Base-by-base conservation (phyloP, 2,329 filamentous ascomycete species). In the Fusarium lyarnte region DNA sequence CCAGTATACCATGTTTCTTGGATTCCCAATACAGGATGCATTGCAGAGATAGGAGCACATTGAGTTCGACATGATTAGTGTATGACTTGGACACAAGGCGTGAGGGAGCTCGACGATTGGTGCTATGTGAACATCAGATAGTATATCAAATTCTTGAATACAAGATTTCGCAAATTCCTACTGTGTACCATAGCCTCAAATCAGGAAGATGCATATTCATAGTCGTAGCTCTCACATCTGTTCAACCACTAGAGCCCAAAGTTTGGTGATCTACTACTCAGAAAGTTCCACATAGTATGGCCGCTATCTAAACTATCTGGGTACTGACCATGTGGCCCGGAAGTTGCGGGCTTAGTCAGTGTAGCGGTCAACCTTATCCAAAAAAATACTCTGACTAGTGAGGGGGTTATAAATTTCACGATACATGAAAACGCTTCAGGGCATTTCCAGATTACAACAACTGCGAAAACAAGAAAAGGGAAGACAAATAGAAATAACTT, bases 401-500 rank as follows among this genome's bases (percentile, higher is more conserved):
- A 43, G 36, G 52, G 51, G 52, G 21, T 33, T 33, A 43, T 23
- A 54, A 25, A 54, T 23, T 41, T 31, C 51, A 29, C 14, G 23
- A 23, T 54, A 10, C 6, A 43, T 19, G 33, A 39, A 38, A 27
- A 39, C 11, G 3, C 23, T 21, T 27, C 23, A 16, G 4, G 19
- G 10, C 33, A n/a, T 5, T n/a, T 13, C 8, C 3, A 27, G 5
- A 27, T n/a, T 13, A 17, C 16, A 21, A 27, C 12, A n/a, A 14
- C 25, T 11, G 3, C 16, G 11, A 39, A 39, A 5, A n/a, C 9
- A 21, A 12, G 5, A 3, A 8, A 8, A 21, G 5, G 3, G 2
- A 4, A 12, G 13, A 16, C 3, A 23, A 7, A 35, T 3, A 36
- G 6, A 5, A 2, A 4, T 8, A 13, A 11, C 5, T 8, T 21